Evolutionary conservation across 352 stramenopile genomes (phyloP), one percentile per base, ranked within the genome.

Genomic region (Elongisporangium prolatum): DNA sequence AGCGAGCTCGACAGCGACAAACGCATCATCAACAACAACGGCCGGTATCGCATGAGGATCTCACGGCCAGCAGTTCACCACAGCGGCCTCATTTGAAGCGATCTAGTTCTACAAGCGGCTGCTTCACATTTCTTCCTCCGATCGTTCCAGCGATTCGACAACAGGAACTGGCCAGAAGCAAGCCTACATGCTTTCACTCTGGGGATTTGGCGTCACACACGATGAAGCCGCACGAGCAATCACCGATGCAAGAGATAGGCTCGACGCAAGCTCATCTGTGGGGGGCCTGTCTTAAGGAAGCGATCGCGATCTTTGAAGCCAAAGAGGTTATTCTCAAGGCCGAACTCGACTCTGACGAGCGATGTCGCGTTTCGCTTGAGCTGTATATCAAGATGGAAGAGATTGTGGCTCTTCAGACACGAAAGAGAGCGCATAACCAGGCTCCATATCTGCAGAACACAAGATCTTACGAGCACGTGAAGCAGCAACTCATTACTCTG

Each of bases 261-360:
- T 57, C 20, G 17, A n/a, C 14, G 34, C 34, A 24, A 54, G 52
- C 21, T n/a, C 38, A 47, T 25, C 28, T 40, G 8, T 40, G 28
- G 28, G 28, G 28, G 8, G 28, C 28, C 28, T 40, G 28, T 13
- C 28, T 40, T 40, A 9, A 40, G 28, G 28, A 40, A 14, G 28
- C 28, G 1, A 60, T 77, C 47, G 55, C 60, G 10, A 59, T 67
- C 13, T 77, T 78, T 59, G 47, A 77, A 60, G 62, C 60, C 14
- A 72, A 52, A 7, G 59, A 69, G 25, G 77, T 69, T 44, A 75
- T 82, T 34, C 51, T 82, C 24, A 47, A 61, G 3, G 69, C 71
- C 9, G 72, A 79, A 52, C 74, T 82, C 24, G 72, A 73, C 2
- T 66, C 69, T 1, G 72, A 82, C 28, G 62, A 76, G 47, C 53